phyloP scores from a whole-genome alignment of 257 asterid genomes.

The Ilex aquifolium region DNA sequence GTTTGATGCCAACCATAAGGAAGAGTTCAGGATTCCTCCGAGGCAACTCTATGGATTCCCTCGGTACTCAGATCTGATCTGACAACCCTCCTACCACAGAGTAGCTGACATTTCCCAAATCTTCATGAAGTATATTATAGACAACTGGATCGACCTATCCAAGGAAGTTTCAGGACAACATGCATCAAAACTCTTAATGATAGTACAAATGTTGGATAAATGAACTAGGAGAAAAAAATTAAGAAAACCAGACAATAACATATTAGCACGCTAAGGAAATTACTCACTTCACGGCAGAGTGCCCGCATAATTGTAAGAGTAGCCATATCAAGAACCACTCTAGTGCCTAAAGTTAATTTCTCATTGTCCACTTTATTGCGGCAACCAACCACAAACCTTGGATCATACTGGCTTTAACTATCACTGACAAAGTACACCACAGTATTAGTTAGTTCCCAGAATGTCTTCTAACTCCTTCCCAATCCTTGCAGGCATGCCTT shows the following conservation, averaged over 20 bases:
- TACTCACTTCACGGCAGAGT: slow-evolving; percentile 87
- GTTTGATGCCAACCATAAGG: slow-evolving; percentile 86
- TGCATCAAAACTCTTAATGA: background rate
- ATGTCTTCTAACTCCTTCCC: slow-evolving; percentile 4
- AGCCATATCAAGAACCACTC: slow-evolving; percentile 96
- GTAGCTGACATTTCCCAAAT: slow-evolving; percentile 91
- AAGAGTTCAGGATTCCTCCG: slow-evolving; percentile 96
- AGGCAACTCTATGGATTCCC: slow-evolving; percentile 92
- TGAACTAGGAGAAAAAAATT: slow-evolving; percentile 2
- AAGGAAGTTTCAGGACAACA: background rate
- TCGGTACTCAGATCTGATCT: slow-evolving; percentile 87
- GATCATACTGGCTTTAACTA: slow-evolving; percentile 31
- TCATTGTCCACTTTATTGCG: slow-evolving; percentile 95
- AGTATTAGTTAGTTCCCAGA: slow-evolving; percentile 2
- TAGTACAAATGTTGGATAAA: background rate
- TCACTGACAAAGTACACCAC: slow-evolving; percentile 15
- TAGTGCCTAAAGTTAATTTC: slow-evolving; percentile 84
- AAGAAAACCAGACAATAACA: background rate
- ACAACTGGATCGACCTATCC: slow-evolving; percentile 92
- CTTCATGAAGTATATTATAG: slow-evolving; percentile 95
- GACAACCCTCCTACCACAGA: slow-evolving; percentile 95
- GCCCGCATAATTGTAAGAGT: slow-evolving; percentile 96
- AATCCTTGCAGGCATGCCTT: background rate
- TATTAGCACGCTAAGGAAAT: background rate
- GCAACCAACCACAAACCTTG: slow-evolving; percentile 77